A percentile compares a stretch with the other conserved stretches of the same genome.
phyloP scores from a whole-genome alignment of 2,329 filamentous ascomycete genomes.

The Fusarium tjaetaba region DNA sequence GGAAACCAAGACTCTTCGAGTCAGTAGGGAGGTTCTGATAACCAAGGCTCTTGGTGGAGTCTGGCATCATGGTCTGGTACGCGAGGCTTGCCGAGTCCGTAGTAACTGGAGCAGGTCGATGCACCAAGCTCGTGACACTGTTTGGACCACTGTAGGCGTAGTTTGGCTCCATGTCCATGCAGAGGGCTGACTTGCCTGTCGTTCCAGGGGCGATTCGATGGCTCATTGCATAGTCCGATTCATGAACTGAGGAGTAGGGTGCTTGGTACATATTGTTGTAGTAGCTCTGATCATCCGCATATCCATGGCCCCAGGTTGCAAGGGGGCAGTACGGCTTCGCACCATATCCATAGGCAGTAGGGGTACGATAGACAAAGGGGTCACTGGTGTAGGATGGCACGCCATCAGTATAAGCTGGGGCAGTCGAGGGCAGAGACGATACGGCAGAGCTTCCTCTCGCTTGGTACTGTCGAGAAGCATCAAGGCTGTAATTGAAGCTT shows the following conservation, averaged over 20 bases:
- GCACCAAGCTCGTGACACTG: slow-evolving; percentile 22
- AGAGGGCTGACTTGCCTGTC: slow-evolving; percentile 38
- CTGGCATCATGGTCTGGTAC: slow-evolving; percentile 12
- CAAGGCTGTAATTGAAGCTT: slow-evolving; percentile 44
- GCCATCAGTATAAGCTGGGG: slow-evolving; percentile 31
- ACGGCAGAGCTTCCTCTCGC: slow-evolving; percentile 36
- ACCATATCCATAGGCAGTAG: slow-evolving; percentile 39
- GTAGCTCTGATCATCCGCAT: slow-evolving; percentile 41
- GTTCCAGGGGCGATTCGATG: slow-evolving; percentile 40
- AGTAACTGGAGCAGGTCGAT: slow-evolving; percentile 11
- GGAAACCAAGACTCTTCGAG: slow-evolving; percentile 28
- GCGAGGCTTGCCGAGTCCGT: slow-evolving; percentile 7
- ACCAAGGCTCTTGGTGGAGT: slow-evolving; percentile 6
- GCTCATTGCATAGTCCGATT: slow-evolving; percentile 41
- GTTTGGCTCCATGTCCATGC: slow-evolving; percentile 41
- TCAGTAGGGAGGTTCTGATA: background rate
- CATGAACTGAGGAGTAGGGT: slow-evolving; percentile 32
- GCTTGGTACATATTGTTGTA: slow-evolving; percentile 41
- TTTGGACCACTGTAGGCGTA: slow-evolving; percentile 41
- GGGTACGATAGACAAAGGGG: slow-evolving; percentile 31
- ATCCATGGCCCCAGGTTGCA: slow-evolving; percentile 38
- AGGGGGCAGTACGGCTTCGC: slow-evolving; percentile 42
- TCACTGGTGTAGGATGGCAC: slow-evolving; percentile 31
- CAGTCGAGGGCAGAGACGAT: slow-evolving; percentile 17
- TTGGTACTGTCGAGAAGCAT: slow-evolving; percentile 47